Evolutionary conservation across 495 filamentous ascomycete genomes (phyloP).

Genomic region (Pseudomonodictys pantanalensis): DNA sequence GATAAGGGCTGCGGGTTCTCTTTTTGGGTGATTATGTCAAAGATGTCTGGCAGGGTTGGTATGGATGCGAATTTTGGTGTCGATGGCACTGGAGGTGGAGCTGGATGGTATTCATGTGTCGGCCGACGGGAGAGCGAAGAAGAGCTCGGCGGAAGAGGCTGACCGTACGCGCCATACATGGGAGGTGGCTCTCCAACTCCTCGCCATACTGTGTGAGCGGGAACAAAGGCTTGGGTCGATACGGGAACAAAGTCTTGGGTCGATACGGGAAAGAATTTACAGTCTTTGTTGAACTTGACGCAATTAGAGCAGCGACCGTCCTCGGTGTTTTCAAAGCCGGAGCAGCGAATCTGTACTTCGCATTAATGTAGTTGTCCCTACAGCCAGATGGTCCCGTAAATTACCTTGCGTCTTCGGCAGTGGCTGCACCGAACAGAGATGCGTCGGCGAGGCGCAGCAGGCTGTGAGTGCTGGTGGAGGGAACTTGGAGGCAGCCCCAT

Average conservation of each 20-base stretch:
- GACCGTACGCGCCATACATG: slow-evolving; percentile 74
- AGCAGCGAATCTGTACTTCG: slow-evolving; percentile 75
- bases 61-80: no score
- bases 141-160: slow-evolving; percentile 64
- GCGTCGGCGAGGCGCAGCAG: no score
- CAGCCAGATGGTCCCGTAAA: background rate
- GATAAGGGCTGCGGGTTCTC: no score
- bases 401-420: slow-evolving; percentile 76
- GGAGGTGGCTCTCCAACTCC: slow-evolving; percentile 41
- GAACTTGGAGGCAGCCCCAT: no score
- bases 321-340: slow-evolving; percentile 72
- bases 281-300: slow-evolving; percentile 76
- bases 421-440: no score
- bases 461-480: no score
- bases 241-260: no score
- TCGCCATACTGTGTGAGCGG: slow-evolving; percentile 59
- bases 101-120: no score
- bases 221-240: slow-evolving; percentile 79
- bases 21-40: no score
- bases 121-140: no score
- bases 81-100: no score
- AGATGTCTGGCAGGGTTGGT: no score
- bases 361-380: background rate
- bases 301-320: slow-evolving; percentile 81
- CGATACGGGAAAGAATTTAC: slow-evolving; percentile 80